phyloP scores from a whole-genome alignment of 371 early-diverging fungal genomes.

The Saksenaea oblongispora region DNA sequence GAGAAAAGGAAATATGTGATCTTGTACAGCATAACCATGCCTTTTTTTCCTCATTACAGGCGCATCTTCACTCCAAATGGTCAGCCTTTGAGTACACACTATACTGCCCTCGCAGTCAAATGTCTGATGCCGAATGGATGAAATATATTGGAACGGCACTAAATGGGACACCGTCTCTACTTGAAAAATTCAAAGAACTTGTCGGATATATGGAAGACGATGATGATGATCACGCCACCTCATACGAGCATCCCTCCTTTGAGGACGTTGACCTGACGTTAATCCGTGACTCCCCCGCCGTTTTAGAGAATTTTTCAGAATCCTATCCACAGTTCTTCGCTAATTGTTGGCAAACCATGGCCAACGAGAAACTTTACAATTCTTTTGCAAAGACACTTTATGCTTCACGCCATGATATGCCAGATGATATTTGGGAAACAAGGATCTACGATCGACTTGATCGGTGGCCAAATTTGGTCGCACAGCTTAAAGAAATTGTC shows the following conservation, averaged over 20 bases:
- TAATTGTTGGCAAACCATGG: constrained; percentile 35
- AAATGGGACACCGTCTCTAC: constrained; percentile 18
- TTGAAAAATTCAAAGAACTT: constrained; percentile 43
- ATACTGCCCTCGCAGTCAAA: constrained; percentile 26
- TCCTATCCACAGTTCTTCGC: constrained; percentile 63
- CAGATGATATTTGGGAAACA: constrained; percentile 50
- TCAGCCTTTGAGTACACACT: constrained; percentile 36
- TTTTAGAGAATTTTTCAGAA: constrained; percentile 32
- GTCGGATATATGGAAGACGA: constrained; percentile 41
- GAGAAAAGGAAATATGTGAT: constrained; percentile 46
- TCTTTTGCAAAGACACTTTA: constrained; percentile 23
- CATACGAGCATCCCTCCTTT: constrained; percentile 25
- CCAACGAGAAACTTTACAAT: constrained; percentile 12
- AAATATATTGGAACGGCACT: constrained; percentile 29
- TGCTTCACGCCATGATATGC: constrained; percentile 15
- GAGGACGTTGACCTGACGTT: constrained; percentile 45
- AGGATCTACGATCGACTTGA: constrained; percentile 43
- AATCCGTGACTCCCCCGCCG: constrained; percentile 39
- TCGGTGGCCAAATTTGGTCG: constrained; percentile 42
- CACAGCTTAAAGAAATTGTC: constrained; percentile 59
- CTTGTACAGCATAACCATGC: constrained; percentile 36
- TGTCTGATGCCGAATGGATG: constrained; percentile 44
- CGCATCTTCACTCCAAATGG: constrained; percentile 35
- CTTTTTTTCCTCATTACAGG: constrained; percentile 30
- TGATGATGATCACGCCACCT: constrained; percentile 13